phyloP scores from a whole-genome alignment of 108 stramenopile genomes.

The Cyclotella sp. region DNA sequence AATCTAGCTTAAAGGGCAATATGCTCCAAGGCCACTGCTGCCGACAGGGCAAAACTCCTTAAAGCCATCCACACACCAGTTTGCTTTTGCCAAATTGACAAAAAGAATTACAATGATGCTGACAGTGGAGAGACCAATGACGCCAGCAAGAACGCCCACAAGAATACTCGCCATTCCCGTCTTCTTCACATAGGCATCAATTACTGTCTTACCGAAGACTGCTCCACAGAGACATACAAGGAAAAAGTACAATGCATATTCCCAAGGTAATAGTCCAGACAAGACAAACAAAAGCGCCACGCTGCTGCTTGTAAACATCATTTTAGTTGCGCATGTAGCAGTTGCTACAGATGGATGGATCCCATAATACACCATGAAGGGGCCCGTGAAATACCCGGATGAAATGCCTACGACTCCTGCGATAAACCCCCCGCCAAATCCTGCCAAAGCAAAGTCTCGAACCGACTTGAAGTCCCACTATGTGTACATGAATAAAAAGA shows the following conservation, averaged over 20 bases:
- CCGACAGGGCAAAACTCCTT: conserved; percentile 14
- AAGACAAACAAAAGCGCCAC: conserved; percentile 72
- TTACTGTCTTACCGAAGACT: conserved; percentile 61
- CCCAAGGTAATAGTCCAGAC: conserved; percentile 67
- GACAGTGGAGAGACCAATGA: conserved; percentile 65
- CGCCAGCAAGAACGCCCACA: conserved; percentile 59
- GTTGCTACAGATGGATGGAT: conserved; percentile 70
- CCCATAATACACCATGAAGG: conserved; percentile 70
- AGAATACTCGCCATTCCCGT: conserved; percentile 61
- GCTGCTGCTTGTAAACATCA: conserved; percentile 72
- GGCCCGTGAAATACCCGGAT: conserved; percentile 70
- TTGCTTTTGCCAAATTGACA: conserved; percentile 32
- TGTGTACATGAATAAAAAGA: too few species aligned
- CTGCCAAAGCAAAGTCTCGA: conserved; percentile 54
- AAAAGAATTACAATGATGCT: conserved; percentile 65
- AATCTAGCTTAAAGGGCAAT: too few species aligned
- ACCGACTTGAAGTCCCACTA: conserved; percentile 59
- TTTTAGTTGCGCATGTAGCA: conserved; percentile 75
- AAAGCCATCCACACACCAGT: conserved; percentile 52
- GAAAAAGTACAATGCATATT: conserved; percentile 73
- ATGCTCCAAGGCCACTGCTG: too few species aligned
- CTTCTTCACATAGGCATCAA: conserved; percentile 71
- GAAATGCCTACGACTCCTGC: conserved; percentile 78
- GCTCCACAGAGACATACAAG: conserved; percentile 64
- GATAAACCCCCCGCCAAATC: conserved; percentile 67